Base-by-base conservation (phyloP, 805 yeast genomes). In the Allodekkera sacchari region DNA sequence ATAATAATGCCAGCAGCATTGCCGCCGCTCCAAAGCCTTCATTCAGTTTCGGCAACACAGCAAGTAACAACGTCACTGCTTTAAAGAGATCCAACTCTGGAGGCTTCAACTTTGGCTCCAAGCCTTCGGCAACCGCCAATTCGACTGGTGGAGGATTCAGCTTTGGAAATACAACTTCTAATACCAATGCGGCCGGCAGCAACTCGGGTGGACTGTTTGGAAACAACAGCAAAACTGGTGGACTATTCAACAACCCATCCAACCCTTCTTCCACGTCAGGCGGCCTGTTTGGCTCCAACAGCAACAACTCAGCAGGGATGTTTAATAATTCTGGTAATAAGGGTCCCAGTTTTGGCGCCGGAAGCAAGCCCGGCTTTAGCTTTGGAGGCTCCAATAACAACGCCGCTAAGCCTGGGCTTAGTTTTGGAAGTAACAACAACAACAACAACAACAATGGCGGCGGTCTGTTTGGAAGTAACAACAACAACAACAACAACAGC, bases 201-300 rank as follows among this genome's bases (percentile, higher is more conserved):
- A 21, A 18, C 11, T 18, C 21, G 6, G 34, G 38, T 33, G 43
- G 43, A 10, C 12, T 32, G 21, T 42, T 35, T 39, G 45, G 34
- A 20, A 20, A 32, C 28, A 30, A 22, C 5, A 27, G 45, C 2
- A 13, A 36, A 7, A 18, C 45, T 9, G 38, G 43, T 12, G 42
- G 45, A 3, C 20, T 42, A 10, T 44, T 47, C 33, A 48, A 51
- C 13, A 32, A 35, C 18, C 40, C 32, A 10, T 34, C 33, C 11
- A 35, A 33, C 14, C 25, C 36, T n/a, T 17, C 22, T 18, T 47
- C 20, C 12, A 31, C 45, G 38, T 37, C 44, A 8, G 59, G 61
- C 13, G 61, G 59, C 8, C 37, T 55, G 6, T 58, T 58, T 38
- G 59, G 57, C 3, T 32, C 35, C 18, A 38, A 30, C n/a, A 38